Evolutionary conservation across 306 rosid genomes (phyloP).

Genomic region (Castanea sativa): DNA sequence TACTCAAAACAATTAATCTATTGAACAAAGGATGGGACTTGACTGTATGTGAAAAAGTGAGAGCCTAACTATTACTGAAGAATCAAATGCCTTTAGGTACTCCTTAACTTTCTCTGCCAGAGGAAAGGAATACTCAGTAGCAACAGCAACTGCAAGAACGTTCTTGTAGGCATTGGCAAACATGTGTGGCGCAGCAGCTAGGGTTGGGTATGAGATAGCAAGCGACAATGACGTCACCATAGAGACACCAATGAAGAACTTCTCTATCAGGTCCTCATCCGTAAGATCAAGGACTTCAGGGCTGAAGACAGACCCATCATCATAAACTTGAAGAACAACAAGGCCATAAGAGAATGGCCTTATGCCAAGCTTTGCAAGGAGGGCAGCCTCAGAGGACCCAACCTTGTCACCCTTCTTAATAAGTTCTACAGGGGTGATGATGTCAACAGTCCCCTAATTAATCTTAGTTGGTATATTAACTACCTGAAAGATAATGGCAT

Average conservation of each 20-base stretch:
- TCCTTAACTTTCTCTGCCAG: slow-evolving; percentile 83
- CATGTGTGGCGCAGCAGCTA: slow-evolving; percentile 91
- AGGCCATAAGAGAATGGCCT: slow-evolving; percentile 96
- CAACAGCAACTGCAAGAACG: slow-evolving; percentile 60
- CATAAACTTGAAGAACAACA: slow-evolving; percentile 65
- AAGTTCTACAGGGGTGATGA: slow-evolving; percentile 92
- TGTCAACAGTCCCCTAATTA: slow-evolving; percentile 94
- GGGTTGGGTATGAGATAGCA: slow-evolving; percentile 77
- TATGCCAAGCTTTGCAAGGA: slow-evolving; percentile 88
- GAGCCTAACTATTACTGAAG: neutral
- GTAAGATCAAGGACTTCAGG: slow-evolving; percentile 91
- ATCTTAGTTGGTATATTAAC: slow-evolving; percentile 87
- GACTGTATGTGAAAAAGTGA: neutral
- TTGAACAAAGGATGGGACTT: rapidly evolving
- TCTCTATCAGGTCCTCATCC: slow-evolving; percentile 68
- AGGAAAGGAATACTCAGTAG: slow-evolving; percentile 62
- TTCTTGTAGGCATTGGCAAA: slow-evolving; percentile 77
- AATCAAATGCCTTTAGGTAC: slow-evolving; percentile 51
- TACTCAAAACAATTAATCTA: neutral
- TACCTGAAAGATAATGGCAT: slow-evolving; percentile 41
- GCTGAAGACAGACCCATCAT: slow-evolving; percentile 74
- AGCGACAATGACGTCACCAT: slow-evolving; percentile 67
- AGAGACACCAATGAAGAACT: slow-evolving; percentile 75
- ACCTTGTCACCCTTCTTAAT: slow-evolving; percentile 95
- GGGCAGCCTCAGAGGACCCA: slow-evolving; percentile 91